Base-by-base conservation (phyloP, 495 filamentous ascomycete species). In the Letharia lupina region DNA sequence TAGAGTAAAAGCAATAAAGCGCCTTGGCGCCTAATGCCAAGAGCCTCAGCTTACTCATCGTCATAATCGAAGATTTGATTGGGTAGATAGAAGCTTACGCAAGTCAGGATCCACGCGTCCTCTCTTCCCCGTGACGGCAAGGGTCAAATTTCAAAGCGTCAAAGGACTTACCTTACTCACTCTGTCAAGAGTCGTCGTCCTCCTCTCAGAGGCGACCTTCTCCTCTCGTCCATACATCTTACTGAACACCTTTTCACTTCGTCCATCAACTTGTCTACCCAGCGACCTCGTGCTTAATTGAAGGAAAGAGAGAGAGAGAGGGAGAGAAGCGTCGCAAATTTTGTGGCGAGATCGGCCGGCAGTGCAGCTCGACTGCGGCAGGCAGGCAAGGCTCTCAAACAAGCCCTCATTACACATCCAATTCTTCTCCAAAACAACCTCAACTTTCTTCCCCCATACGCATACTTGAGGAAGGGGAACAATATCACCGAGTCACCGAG, bases 81-180 rank as follows among this genome's bases (percentile, higher is more conserved):
- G 54, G 54, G 6, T 3, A 9, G 15, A 37, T 9, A 18, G 2
- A 37, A 23, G 59, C 59, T 61, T 61, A 61, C 59, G 59, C 59
- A 61, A 61, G 59, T 28, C 37, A 3, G n/a, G 58, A 42, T 60
- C 54, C 59, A 61, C 59, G 59, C 59, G 59, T 61, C 42, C 59
- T 13, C 35, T 11, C 6, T 13, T 18, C 16, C 31, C 18, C 5
- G 2, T 13, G n/a, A 60, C 28, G 40, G 35, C 57, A 42, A 61
- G 41, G 20, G 16, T 28, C 33, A 60, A 60, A 40, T 61, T 61
- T 18, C 16, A 41, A 42, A n/a, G 44, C n/a, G 39, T 57, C 54
- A 20, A 57, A 57, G 2, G 48, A 23, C 9, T 50, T 2, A 28
- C 23, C 23, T 28, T 28, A 28, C 23, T 28, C 23, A 28, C 23